These are phyloP conservation scores for Macrolepiota albuminosa DNA, from an alignment of 768 basidiomycete genomes.

Conservation along the genomic window DNA sequence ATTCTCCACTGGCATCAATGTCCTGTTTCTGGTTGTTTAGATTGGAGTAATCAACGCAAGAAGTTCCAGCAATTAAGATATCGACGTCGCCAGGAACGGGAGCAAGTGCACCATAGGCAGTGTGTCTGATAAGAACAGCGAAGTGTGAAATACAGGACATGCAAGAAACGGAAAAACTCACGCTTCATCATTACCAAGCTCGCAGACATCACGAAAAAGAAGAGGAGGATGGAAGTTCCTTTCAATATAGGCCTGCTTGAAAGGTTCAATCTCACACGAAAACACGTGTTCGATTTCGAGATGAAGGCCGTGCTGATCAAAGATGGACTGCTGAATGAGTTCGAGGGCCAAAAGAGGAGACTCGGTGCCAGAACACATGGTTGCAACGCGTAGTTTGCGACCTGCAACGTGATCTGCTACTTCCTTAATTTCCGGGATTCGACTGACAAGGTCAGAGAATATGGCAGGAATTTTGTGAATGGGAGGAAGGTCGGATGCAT, in stretches of 20 bases:
- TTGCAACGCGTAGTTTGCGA: conserved; percentile 86
- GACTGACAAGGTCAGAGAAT: conserved; percentile 69
- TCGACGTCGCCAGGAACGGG: conserved; percentile 89
- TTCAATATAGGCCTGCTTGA: conserved; percentile 97
- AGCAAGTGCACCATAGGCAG: conserved; percentile 85
- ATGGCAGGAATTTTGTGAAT: conserved; percentile 68
- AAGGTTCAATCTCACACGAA: conserved; percentile 95
- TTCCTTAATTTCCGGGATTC: conserved; percentile 57
- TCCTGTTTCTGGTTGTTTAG: conserved; percentile 90
- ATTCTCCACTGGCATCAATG: conserved; percentile 87
- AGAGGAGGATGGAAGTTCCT: conserved; percentile 91
- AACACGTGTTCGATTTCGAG: conserved; percentile 88
- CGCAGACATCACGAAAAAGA: conserved; percentile 91
- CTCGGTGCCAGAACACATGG: conserved; percentile 97
- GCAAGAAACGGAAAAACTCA: conserved; percentile 29
- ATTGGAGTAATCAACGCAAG: conserved; percentile 96
- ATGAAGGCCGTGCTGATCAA: conserved; percentile 57
- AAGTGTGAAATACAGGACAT: conserved; percentile 6
- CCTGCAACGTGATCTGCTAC: conserved; percentile 68
- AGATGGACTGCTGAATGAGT: conserved; percentile 72
- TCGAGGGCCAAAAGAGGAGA: conserved; percentile 89
- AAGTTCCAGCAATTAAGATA: conserved; percentile 88
- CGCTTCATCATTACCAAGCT: conserved; percentile 77
- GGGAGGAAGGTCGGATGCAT: conserved; percentile 70
- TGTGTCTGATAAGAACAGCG: conserved; percentile 50